A percentile compares a stretch with the other conserved stretches of the same genome.
Evolutionary conservation across 192 early-diverging fungal genomes (phyloP).

Genomic region (Backusella macrospora): DNA sequence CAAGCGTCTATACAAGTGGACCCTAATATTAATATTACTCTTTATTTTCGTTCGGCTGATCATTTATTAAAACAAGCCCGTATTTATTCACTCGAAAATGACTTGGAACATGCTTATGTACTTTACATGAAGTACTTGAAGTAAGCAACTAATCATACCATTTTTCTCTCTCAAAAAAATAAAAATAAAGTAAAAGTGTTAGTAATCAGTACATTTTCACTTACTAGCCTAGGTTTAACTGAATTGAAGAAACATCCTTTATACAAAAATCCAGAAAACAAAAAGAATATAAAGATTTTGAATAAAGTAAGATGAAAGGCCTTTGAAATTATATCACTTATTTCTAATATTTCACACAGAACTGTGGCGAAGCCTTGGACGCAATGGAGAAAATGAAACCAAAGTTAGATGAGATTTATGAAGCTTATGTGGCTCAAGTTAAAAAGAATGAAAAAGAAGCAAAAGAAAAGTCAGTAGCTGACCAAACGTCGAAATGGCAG

Average conservation of each 20-base stretch:
- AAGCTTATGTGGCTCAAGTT: conserved; percentile 1
- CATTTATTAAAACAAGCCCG: conserved; percentile 52
- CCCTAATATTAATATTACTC: conserved; percentile 42
- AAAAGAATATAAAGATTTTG: conserved; percentile 25
- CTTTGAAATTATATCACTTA: conserved; percentile 16
- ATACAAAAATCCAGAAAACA: conserved; percentile 52
- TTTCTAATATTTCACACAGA: conserved; percentile 38
- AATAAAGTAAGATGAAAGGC: conserved; percentile 34
- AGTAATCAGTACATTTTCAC: background rate
- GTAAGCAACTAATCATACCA: conserved; percentile 34
- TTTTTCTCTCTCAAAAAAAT: background rate
- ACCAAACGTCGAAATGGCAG: conserved; percentile 17
- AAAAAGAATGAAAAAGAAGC: background rate
- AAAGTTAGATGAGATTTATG: conserved; percentile 40
- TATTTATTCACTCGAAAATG: conserved; percentile 65
- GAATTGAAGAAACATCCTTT: conserved; percentile 62
- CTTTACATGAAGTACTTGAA: conserved; percentile 67
- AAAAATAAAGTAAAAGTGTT: background rate
- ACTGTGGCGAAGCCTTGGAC: conserved; percentile 56
- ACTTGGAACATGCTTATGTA: conserved; percentile 71
- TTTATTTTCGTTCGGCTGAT: conserved; percentile 53
- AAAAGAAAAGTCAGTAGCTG: background rate
- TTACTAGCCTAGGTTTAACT: conserved; percentile 56
- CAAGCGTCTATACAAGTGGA: conserved; percentile 35
- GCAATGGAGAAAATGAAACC: conserved; percentile 61